Conservation (phyloP, 2,329 filamentous ascomycete genomes). For the Aquanectria penicillioides region DNA sequence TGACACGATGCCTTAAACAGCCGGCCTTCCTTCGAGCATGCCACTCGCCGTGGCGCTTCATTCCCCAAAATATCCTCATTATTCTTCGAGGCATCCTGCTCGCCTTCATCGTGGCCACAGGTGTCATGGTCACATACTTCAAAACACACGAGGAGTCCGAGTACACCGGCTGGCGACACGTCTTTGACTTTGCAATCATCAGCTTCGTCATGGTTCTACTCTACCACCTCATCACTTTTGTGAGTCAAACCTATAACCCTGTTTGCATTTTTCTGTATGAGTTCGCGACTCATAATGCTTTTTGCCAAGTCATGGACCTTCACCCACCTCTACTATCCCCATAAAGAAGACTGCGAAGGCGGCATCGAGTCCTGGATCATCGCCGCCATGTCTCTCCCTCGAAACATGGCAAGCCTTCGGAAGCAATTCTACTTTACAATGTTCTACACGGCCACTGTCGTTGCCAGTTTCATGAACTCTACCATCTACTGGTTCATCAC, state of each 20-base stretch:
- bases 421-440: constrained; percentile 60
- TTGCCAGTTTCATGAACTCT: constrained; percentile 61
- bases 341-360: constrained; percentile 49
- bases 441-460: constrained; percentile 58
- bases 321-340: constrained; percentile 61
- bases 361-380: constrained; percentile 50
- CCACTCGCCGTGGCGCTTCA: constrained; percentile 60
- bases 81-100: constrained; percentile 55
- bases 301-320: constrained; percentile 60
- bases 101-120: constrained; percentile 54
- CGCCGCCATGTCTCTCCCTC: constrained; percentile 56
- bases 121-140: constrained; percentile 55
- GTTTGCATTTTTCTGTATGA: background rate
- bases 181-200: constrained; percentile 62
- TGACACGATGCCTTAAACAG: constrained; percentile 43
- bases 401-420: constrained; percentile 51
- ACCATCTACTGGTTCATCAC: constrained; percentile 60
- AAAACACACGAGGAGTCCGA: constrained; percentile 54
- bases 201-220: constrained; percentile 53
- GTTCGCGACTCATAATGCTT: background rate
- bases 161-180: constrained; percentile 52
- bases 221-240: constrained; percentile 59
- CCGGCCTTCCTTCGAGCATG: constrained; percentile 62
- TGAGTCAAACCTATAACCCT: constrained; percentile 48
- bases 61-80: constrained; percentile 58